Base-by-base conservation (phyloP, 805 yeast species). In the Saturnispora ahearnii region DNA sequence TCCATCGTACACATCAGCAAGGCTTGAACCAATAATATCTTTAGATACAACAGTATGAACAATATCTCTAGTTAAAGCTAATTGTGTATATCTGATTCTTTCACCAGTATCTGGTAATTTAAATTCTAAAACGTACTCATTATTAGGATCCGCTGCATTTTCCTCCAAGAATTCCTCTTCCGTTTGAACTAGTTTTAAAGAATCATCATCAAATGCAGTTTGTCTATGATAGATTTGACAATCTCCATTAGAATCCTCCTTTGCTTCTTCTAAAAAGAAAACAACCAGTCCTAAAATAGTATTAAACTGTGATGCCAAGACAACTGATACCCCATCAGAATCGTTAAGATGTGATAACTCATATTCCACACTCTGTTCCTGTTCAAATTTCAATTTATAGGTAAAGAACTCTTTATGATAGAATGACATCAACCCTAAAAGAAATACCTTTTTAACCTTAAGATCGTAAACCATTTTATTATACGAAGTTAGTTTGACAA, bases 261-360 rank as follows among this genome's bases (percentile, higher is more conserved):
- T 77, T 12, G 84, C 73, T 60, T 88, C 96, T 57, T 90, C 96
- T 45, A 87, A 61, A 52, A 84, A 72, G 46, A 74, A 63, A 2
- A 66, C 55, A 11, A 56, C 34, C 31, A 59, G 38, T 15, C 57
- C 56, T 37, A 68, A 41, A 24, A 63, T 42, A 5, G 50, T 61
- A 45, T 69, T 65, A 36, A 70, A 58, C 9, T 56, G 50, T 10
- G 42, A 28, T 3, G 55, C 48, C 24, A 66, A 51, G 4, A 63
- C 61, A 22, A 60, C 45, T 3, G 59, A 46, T 7, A 64, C 46
- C 0, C 62, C 66, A 11, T 51, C 55, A 3, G 40, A 33, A 13
- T 54, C 56, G 31, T 52, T 37, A n/a, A 53, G 10, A 55, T 66
- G 22, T 60, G 61, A 46, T 60, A 69, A 49, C 38, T 62, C 55